phyloP scores from a whole-genome alignment of 345 rosid species.

The Jatropha curcas region DNA sequence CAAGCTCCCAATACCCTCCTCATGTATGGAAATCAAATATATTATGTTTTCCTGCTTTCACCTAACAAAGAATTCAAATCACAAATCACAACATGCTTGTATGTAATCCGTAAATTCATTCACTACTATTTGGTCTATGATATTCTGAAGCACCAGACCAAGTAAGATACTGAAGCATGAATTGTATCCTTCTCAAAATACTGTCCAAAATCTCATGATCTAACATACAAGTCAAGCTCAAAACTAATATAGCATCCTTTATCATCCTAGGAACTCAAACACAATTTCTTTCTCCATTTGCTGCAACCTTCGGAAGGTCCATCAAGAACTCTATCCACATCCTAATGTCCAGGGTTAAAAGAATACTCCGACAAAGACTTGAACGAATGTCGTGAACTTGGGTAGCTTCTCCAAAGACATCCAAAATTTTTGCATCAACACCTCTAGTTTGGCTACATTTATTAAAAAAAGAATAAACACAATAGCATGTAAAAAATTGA shows the following conservation, averaged over 20 bases:
- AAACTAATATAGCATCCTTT: background rate
- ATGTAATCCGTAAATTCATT: background rate
- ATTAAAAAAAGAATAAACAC: background rate
- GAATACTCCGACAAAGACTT: background rate
- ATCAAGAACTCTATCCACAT: background rate
- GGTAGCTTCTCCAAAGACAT: background rate
- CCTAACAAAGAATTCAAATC: background rate
- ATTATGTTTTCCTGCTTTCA: background rate
- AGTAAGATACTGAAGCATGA: background rate
- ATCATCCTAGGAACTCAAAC: background rate
- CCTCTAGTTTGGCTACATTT: background rate
- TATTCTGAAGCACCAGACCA: background rate
- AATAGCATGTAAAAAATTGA: too few species aligned
- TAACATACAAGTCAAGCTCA: background rate
- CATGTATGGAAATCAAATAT: background rate
- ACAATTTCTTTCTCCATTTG: background rate
- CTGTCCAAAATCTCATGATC: background rate
- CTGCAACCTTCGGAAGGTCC: too few species aligned
- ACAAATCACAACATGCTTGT: background rate
- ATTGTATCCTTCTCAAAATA: background rate
- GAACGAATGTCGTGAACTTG: background rate
- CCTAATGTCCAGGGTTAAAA: background rate
- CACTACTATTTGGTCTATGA: background rate
- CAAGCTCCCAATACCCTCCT: background rate
- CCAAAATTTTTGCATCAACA: background rate